phyloP scores from a whole-genome alignment of 352 stramenopile genomes.

The Peronospora belbahrii region DNA sequence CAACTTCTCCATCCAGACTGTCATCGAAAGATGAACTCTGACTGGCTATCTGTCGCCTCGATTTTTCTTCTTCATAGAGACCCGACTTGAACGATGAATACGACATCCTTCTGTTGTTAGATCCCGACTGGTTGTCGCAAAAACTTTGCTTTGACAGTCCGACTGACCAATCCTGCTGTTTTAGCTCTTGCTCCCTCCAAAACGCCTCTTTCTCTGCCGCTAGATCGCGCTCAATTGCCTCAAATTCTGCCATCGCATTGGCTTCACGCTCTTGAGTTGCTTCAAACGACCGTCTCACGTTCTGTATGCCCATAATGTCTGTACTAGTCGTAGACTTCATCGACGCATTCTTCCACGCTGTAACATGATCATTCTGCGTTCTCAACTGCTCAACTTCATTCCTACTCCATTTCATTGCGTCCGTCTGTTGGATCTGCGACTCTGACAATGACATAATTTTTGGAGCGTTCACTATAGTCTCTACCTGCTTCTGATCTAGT shows the following conservation, averaged over 20 bases:
- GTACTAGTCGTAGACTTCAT: conserved; percentile 29
- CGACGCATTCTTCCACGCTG: conserved; percentile 23
- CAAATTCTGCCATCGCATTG: conserved; percentile 71
- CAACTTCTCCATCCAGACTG: conserved; percentile 32
- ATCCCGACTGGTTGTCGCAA: conserved; percentile 10
- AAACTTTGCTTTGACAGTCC: background rate
- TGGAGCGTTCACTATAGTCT: background rate
- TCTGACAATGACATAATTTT: conserved; percentile 15
- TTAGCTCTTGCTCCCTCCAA: conserved; percentile 31
- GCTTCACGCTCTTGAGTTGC: conserved; percentile 48
- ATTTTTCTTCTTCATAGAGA: conserved; percentile 19
- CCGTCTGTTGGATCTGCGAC: conserved; percentile 11
- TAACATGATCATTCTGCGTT: conserved; percentile 1
- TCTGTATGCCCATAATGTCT: conserved; percentile 49
- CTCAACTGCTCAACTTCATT: background rate
- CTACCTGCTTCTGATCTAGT: conserved; percentile 2
- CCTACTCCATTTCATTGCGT: background rate
- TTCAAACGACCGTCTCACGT: conserved; percentile 49
- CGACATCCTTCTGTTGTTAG: conserved; percentile 6
- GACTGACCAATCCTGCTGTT: conserved; percentile 7
- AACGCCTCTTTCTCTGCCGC: conserved; percentile 56
- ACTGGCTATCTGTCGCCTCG: conserved; percentile 3
- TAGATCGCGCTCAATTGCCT: conserved; percentile 63
- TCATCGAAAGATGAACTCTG: conserved; percentile 15
- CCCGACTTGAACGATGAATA: conserved; percentile 27